Conservation (phyloP, 1,284 basidiomycete species). For the Cutaneotrichosporon mucoides region DNA sequence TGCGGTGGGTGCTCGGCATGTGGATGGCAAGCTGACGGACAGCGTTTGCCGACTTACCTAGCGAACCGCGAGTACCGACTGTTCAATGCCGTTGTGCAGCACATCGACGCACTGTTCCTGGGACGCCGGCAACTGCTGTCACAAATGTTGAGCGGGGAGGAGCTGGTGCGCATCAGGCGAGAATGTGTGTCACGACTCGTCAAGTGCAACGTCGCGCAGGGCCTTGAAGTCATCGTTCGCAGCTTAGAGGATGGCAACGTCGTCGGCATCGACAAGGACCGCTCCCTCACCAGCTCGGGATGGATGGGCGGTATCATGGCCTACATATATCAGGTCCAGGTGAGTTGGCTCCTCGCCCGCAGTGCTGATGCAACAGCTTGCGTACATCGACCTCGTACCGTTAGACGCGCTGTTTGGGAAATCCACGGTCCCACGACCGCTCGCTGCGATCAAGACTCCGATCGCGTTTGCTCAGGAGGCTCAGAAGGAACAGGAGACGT, state of each 20-base stretch:
- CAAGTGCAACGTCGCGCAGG: conserved; percentile 85
- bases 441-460: conserved; percentile 9
- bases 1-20: conserved; percentile 52
- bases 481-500: neutral
- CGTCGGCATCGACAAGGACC: conserved; percentile 76
- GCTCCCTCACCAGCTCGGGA: conserved; percentile 66
- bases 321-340: conserved; percentile 63
- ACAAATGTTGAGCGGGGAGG: conserved; percentile 80
- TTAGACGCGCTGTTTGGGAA: conserved; percentile 40
- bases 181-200: conserved; percentile 87
- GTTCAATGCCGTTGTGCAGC: conserved; percentile 79
- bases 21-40: conserved; percentile 11
- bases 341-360: conserved; percentile 14
- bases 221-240: conserved; percentile 88
- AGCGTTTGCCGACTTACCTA: conserved; percentile 78
- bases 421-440: conserved; percentile 10
- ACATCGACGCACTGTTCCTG: conserved; percentile 86
- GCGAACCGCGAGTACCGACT: conserved; percentile 81
- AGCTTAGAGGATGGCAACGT: conserved; percentile 87
- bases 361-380: conserved; percentile 51
- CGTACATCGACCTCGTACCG: conserved; percentile 65
- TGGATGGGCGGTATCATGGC: conserved; percentile 65
- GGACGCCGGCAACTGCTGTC: conserved; percentile 84
- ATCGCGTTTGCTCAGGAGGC: conserved; percentile 7
- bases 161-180: conserved; percentile 72